phyloP scores from a whole-genome alignment of 2,329 filamentous ascomycete species.

The Hawksworthiomyces lignivorus region DNA sequence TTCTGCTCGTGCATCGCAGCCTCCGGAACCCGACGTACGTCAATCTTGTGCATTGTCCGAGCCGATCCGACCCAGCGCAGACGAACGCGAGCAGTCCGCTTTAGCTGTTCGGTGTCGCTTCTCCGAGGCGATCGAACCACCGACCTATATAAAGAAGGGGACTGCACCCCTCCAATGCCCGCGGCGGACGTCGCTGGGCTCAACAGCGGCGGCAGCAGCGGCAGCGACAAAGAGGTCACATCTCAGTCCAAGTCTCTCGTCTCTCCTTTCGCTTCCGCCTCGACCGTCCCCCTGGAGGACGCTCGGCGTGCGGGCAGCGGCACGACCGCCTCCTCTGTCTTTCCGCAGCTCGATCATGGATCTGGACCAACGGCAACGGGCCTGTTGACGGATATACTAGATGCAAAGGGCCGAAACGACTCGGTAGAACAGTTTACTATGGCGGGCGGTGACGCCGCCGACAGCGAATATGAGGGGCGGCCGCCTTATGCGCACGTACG shows the following conservation, averaged over 20 bases:
- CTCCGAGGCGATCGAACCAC: not conserved
- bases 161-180: not conserved
- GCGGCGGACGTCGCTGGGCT: not conserved
- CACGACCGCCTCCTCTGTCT: not conserved
- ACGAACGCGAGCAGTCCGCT: not conserved
- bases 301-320: too few relatives aligned
- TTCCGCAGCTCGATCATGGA: slow-evolving; percentile 18
- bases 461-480: slow-evolving; percentile 45
- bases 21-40: too few relatives aligned
- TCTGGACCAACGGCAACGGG: slow-evolving; percentile 9
- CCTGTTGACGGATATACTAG: slow-evolving; percentile 8
- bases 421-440: slow-evolving; percentile 13
- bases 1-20: too few relatives aligned
- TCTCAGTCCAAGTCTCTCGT: not conserved
- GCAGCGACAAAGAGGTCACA: not conserved
- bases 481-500: slow-evolving; percentile 57
- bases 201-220: not conserved
- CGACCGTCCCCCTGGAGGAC: too few relatives aligned
- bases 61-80: slow-evolving; percentile 1
- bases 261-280: not conserved
- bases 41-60: slow-evolving; percentile 7
- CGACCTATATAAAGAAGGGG: too few relatives aligned
- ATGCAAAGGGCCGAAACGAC: slow-evolving; percentile 4
- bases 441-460: slow-evolving; percentile 26
- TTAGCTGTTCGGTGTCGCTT: not conserved